Base-by-base conservation (phyloP, 495 filamentous ascomycete species). In the Neurospora intermedia region DNA sequence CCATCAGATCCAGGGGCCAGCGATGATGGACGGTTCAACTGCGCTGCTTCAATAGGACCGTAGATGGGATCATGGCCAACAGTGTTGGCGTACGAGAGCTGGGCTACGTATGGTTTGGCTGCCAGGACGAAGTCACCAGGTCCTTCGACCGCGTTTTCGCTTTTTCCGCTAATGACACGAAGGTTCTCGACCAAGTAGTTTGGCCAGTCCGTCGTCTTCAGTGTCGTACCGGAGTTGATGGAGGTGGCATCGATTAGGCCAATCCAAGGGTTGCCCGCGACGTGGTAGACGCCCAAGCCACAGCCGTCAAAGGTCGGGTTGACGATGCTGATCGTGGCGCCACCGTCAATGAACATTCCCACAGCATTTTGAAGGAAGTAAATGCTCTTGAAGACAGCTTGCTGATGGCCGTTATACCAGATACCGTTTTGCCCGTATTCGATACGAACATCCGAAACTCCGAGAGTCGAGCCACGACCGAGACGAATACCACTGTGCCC, bases 311-410 rank as follows among this genome's bases (percentile, higher is more conserved):
- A 79, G 77, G 75, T 90, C 54, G 75, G 82, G 75, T 78, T 83
- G 77, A 78, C 76, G 73, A 83, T 85, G 84, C 78, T 87, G 81
- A 80, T 84, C 69, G 76, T 89, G 69, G 85, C 88, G 4, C 90
- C 86, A 69, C 89, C 88, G 35, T 84, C 86, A 69, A 94, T 92
- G 45, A 86, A 86, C 40, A 89, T 90, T 5, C 87, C 87, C 13
- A 88, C 83, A 43, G 88, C 86, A 69, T 87, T 87, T 6, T 83
- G 78, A 71, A 79, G 82, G 75, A 93, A 90, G 43, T 83, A 85
- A 39, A 94, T 80, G 75, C 89, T 88, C 69, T 90, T 89, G 81
- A 89, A 91, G 1, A 89, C 88, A 69, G 90, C 92, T 76, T 93
- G 92, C 78, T 93, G 91, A 73, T 92, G 82, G 3, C 81, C 92